These are phyloP conservation scores for Spiraea crenata DNA, from an alignment of 331 rosid species.

Conservation along the genomic window DNA sequence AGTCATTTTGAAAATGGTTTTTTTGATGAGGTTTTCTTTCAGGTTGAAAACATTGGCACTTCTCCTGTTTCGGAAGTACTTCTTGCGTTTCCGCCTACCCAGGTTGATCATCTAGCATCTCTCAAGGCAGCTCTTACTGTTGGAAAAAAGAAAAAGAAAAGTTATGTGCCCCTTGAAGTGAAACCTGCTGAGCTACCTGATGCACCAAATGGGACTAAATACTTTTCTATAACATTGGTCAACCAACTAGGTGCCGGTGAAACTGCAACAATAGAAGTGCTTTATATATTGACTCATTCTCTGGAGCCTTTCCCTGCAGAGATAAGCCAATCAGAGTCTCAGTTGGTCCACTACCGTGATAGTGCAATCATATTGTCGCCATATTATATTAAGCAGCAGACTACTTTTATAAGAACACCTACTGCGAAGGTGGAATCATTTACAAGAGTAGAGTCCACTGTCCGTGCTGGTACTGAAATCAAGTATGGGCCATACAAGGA, in stretches of 20 bases:
- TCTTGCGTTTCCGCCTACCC: slow-evolving; percentile 79
- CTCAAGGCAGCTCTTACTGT: slow-evolving; percentile 66
- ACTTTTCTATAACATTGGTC: slow-evolving; percentile 58
- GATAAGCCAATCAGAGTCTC: slow-evolving; percentile 89
- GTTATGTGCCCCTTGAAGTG: slow-evolving; percentile 73
- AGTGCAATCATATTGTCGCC: slow-evolving; percentile 85
- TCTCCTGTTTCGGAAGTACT: slow-evolving; percentile 71
- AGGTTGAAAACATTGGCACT: slow-evolving; percentile 79
- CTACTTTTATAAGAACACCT: slow-evolving; percentile 79
- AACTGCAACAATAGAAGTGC: slow-evolving; percentile 73
- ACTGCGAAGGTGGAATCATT: slow-evolving; percentile 77
- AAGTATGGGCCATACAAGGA: slow-evolving; percentile 86
- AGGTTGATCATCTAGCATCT: slow-evolving; percentile 63
- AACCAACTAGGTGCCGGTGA: slow-evolving; percentile 58
- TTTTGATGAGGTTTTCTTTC: slow-evolving; percentile 29
- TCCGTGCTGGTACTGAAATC: slow-evolving; percentile 64
- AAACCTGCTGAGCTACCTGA: slow-evolving; percentile 58
- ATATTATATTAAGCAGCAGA: slow-evolving; percentile 78
- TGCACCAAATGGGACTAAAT: slow-evolving; percentile 85
- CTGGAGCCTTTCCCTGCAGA: slow-evolving; percentile 91
- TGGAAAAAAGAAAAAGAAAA: slow-evolving; percentile 79
- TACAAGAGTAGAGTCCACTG: slow-evolving; percentile 70
- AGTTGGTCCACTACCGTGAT: slow-evolving; percentile 85
- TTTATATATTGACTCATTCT: slow-evolving; percentile 70
- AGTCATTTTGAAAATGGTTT: neutral